Base-by-base conservation (phyloP, 768 basidiomycete species). In the Rhizopogon roseolus region DNA sequence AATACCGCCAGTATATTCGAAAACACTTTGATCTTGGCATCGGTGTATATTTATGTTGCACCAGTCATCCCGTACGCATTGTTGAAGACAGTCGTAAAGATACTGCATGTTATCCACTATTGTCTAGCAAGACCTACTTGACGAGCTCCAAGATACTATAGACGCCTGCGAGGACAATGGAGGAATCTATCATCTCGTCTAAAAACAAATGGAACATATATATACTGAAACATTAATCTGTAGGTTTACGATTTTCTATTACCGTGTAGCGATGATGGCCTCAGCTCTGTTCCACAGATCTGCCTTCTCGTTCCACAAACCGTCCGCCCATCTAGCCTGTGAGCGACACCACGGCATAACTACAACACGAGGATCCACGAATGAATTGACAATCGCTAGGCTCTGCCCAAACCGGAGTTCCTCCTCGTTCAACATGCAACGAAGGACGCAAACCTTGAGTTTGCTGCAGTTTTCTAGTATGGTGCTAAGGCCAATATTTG, bases 361-460 rank as follows among this genome's bases (percentile, higher is more conserved):
- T 40, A 50, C 49, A 5, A 50, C 49, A 25, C 49, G 49, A 19
- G 49, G 49, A 41, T 50, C 49, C 6, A 3, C 17, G 49, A 50
- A 41, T 22, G 39, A 37, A 16, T 44, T 14, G 6, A 22, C 38
- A 37, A 50, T 41, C 9, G 27, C 36, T 16, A 34, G 3, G 11
- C 16, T 22, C 16, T 50, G 22, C 25, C 36, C 36, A 44, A 41
- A 50, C 39, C 39, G 49, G 25, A 37, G 27, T 41, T 41, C 36
- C n/a, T 49, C 38, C 27, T 50, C 49, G 10, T 32, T 41, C 17
- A 50, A 17, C 19, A 37, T 22, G 38, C 19, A 37, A 28, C 49
- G 38, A 25, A 50, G 39, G 1, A 50, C 39, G 49, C 49, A 50
- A 25, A 50, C 25, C 49, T 50, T 19, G 5, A 50, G 49, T 13